These are phyloP conservation scores for Lepidium sativum DNA, from an alignment of 345 rosid genomes.

Conservation along the genomic window DNA sequence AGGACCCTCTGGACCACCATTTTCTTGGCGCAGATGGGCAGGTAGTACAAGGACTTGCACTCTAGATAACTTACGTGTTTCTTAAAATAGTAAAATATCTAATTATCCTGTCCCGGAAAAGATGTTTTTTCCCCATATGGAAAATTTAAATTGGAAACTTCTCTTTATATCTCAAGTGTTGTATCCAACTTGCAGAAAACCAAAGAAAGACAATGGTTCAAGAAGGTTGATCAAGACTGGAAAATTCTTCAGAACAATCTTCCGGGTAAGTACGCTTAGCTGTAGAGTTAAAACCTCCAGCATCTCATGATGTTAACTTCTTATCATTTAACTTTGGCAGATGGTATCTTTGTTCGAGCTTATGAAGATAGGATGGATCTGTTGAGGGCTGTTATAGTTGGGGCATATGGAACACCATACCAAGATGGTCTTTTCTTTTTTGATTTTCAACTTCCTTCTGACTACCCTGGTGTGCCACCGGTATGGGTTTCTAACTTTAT, in stretches of 20 bases:
- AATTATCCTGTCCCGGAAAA: neutral
- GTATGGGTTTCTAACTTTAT: constrained; percentile 35
- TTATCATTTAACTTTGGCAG: constrained; percentile 34
- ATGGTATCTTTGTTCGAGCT: constrained; percentile 78
- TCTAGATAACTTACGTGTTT: neutral
- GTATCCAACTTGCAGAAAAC: constrained; percentile 42
- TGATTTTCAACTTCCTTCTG: constrained; percentile 86
- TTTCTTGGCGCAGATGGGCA: constrained; percentile 55
- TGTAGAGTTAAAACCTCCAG: neutral
- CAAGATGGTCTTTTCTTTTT: constrained; percentile 99
- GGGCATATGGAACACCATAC: constrained; percentile 96
- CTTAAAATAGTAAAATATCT: neutral
- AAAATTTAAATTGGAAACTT: neutral
- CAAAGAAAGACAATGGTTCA: constrained; percentile 79
- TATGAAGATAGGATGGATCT: constrained; percentile 97
- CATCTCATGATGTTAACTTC: neutral
- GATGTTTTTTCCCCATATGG: neutral
- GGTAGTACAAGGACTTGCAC: constrained; percentile 35
- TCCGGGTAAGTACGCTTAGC: constrained; percentile 52
- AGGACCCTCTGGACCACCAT: constrained; percentile 80
- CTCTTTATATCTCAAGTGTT: neutral
- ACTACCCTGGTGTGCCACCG: constrained; percentile 85
- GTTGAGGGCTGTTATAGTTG: constrained; percentile 80
- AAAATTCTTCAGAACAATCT: constrained; percentile 91
- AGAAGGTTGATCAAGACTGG: constrained; percentile 98